Conservation (phyloP, 441 rosid genomes). For the Monsonia emarginata region DNA sequence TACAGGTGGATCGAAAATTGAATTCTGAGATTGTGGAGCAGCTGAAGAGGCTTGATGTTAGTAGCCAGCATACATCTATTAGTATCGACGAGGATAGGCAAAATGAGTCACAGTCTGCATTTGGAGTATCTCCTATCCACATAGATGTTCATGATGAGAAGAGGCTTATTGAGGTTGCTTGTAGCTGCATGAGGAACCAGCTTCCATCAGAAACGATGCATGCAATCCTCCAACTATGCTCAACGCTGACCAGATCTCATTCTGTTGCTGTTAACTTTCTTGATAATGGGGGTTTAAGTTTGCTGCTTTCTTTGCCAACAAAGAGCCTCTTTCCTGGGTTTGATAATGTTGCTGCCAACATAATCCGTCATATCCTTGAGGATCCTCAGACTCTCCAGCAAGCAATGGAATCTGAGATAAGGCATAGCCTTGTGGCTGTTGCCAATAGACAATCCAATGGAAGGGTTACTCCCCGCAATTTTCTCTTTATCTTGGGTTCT, state of each 20-base stretch:
- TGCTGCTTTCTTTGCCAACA: slow-evolving; percentile 73
- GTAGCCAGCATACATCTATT: slow-evolving; percentile 38
- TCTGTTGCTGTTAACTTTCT: slow-evolving; percentile 74
- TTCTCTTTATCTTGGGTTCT: slow-evolving; percentile 56
- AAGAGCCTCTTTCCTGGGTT: slow-evolving; percentile 88
- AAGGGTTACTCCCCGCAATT: slow-evolving; percentile 77
- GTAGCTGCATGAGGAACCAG: slow-evolving; percentile 63
- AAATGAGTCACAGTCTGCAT: slow-evolving; percentile 44
- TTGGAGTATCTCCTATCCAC: slow-evolving; percentile 37
- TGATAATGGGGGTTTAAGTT: slow-evolving; percentile 70
- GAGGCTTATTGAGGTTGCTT: slow-evolving; percentile 79
- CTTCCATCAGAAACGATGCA: slow-evolving; percentile 89
- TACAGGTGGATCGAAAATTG: slow-evolving; percentile 77
- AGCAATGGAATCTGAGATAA: slow-evolving; percentile 97
- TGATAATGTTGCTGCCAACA: slow-evolving; percentile 79
- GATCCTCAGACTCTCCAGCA: slow-evolving; percentile 97
- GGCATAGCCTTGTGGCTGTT: slow-evolving; percentile 68
- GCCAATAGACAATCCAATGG: slow-evolving; percentile 81
- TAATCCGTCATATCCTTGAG: slow-evolving; percentile 87
- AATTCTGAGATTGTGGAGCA: slow-evolving; percentile 65
- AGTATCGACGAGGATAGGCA: slow-evolving; percentile 63
- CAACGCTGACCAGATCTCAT: slow-evolving; percentile 78
- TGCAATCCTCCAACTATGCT: slow-evolving; percentile 87
- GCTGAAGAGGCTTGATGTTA: slow-evolving; percentile 43
- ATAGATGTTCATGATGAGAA: slow-evolving; percentile 59